Evolutionary conservation across 208 protist genomes (phyloP).

Genomic region (Lotmaria passim): DNA sequence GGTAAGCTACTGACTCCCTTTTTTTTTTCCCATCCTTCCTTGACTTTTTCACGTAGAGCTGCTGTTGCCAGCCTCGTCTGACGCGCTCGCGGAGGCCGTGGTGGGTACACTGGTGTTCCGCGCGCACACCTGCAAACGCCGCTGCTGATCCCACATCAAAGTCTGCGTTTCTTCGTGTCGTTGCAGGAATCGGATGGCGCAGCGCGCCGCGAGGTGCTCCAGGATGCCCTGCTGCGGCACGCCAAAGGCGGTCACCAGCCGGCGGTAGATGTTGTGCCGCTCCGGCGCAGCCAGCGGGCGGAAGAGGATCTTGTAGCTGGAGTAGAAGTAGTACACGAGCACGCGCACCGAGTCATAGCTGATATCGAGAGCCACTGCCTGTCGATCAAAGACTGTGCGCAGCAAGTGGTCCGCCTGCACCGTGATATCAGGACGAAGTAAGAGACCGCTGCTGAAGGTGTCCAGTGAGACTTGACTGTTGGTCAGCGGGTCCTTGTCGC

Average conservation of each 20-base stretch:
- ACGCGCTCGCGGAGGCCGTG: constrained; percentile 5
- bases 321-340: constrained; percentile 84
- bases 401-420: constrained; percentile 51
- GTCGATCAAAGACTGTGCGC: constrained; percentile 65
- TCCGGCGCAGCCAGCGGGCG: constrained; percentile 71
- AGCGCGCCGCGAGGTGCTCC: constrained; percentile 76
- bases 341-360: constrained; percentile 76
- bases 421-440: constrained; percentile 57
- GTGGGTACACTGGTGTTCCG: constrained; percentile 1
- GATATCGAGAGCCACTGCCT: constrained; percentile 63
- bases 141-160: constrained; percentile 57
- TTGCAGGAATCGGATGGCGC: constrained; percentile 74
- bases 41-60: constrained; percentile 2
- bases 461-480: constrained; percentile 28
- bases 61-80: not conserved
- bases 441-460: constrained; percentile 44
- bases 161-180: constrained; percentile 58
- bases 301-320: constrained; percentile 74
- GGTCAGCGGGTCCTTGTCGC: constrained; percentile 18
- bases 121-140: constrained; percentile 20
- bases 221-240: constrained; percentile 70
- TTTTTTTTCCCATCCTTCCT: too few species aligned
- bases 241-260: constrained; percentile 64
- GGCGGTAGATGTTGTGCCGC: constrained; percentile 74
- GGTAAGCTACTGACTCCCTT: too few species aligned